Evolutionary conservation across 495 filamentous ascomycete genomes (phyloP), one percentile per base, ranked within the genome.

Genomic region (Jackrogersella minutella): DNA sequence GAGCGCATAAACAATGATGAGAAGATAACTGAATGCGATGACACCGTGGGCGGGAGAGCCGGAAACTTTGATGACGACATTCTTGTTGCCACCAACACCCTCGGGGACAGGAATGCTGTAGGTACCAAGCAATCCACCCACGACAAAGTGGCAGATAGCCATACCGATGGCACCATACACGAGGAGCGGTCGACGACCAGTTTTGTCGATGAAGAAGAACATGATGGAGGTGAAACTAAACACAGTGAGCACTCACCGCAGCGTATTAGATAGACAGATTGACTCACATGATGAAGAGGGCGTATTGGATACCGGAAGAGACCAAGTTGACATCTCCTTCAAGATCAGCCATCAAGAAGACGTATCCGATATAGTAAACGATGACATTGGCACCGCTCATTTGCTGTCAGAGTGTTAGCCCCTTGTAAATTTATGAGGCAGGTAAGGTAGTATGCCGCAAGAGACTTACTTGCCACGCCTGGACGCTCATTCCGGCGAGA

Each of bases 251-350:
- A 55, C 19, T 7, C 21, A 10, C 7, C 22, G 22, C 14, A 51
- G 31, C 1, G 6, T 24, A n/a, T 37, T 1, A 4, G 7, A 44
- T 8, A 24, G 16, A 11, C 0, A 50, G 9, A 30, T 28, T 4
- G 26, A 63, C 71, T 67, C 69, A 71, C 71, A 91, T 79, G 62
- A 92, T 87, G 77, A 92, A 91, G 14, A 92, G 80, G 5, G 89
- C 90, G 72, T 92, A 92, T 72, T 92, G 90, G 44, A 92, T 84
- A 10, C 86, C 86, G 0, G 88, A 89, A 0, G 86, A 88, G 65
- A 88, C 84, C 37, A 92, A 79, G 53, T 85, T 87, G 47, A 87
- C 80, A 74, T 92, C 85, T 30, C 88, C 89, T 8, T 78, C 76
- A 3, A 88, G 78, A 50, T 82, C 79, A 0, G 86, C 85, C 89